A percentile compares a stretch with the other conserved stretches of the same genome.
These are phyloP conservation scores for Fusarium anguioides DNA, from an alignment of 2,329 filamentous ascomycete genomes.

Conservation along the genomic window DNA sequence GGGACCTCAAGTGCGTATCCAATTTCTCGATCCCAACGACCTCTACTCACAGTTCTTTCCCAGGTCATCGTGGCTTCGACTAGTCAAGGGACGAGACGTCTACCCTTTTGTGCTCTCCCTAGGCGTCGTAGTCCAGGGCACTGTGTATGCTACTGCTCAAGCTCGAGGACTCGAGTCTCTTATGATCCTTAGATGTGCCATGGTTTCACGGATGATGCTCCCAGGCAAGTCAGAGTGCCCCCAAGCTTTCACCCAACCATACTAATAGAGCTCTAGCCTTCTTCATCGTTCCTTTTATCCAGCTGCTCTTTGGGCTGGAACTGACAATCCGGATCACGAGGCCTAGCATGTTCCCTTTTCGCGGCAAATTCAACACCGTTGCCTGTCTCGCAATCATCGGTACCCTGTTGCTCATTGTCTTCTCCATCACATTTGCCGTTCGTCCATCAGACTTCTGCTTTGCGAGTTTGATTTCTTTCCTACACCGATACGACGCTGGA, in stretches of 20 bases:
- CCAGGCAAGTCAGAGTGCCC: conserved; percentile 59
- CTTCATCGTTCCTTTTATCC: conserved; percentile 74
- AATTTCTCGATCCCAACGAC: not conserved
- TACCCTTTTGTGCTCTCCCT: conserved; percentile 68
- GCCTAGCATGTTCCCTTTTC: conserved; percentile 65
- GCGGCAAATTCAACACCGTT: conserved; percentile 68
- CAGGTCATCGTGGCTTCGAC: conserved; percentile 55
- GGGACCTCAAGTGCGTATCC: conserved; percentile 55
- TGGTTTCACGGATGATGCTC: conserved; percentile 68
- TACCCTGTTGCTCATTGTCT: conserved; percentile 64
- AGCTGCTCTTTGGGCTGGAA: conserved; percentile 74
- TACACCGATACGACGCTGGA: conserved; percentile 68
- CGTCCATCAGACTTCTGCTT: conserved; percentile 71
- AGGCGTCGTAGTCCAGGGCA: conserved; percentile 68
- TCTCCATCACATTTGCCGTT: conserved; percentile 67
- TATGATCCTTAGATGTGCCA: conserved; percentile 63
- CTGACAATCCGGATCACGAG: conserved; percentile 66
- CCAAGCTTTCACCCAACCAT: not conserved
- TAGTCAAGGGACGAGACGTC: conserved; percentile 60
- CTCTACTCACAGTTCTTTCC: conserved; percentile 19
- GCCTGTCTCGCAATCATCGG: conserved; percentile 66
- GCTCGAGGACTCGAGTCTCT: conserved; percentile 64
- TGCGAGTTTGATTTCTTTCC: conserved; percentile 75
- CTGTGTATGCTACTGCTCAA: conserved; percentile 67
- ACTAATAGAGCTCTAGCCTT: conserved; percentile 58